Evolutionary conservation across 2,329 filamentous ascomycete species (phyloP).

Genomic region (Pseudogymnoascus sp.): DNA sequence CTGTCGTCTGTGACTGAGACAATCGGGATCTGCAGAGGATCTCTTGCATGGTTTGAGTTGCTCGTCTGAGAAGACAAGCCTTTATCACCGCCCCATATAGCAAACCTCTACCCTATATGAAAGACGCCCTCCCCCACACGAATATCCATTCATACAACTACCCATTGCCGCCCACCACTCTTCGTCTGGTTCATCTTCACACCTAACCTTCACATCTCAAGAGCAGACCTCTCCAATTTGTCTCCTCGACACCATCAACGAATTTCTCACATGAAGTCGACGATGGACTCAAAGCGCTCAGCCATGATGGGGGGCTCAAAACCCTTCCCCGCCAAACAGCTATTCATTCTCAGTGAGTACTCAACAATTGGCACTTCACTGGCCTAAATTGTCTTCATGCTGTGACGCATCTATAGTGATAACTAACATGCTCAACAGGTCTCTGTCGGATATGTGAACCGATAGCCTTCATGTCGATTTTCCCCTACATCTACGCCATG

Average conservation of each 20-base stretch:
- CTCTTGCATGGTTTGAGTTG: background rate
- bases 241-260: background rate
- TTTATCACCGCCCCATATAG: background rate
- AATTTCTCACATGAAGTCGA: constrained; percentile 1
- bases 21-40: background rate
- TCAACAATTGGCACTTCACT: background rate
- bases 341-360: constrained; percentile 42
- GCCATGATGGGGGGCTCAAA: constrained; percentile 25
- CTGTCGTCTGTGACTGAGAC: background rate
- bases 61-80: background rate
- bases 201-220: background rate
- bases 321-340: constrained; percentile 34
- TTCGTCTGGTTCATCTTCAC: background rate
- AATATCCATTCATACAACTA: background rate
- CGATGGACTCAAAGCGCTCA: background rate
- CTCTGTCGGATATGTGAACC: constrained; percentile 95
- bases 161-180: background rate
- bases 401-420: background rate
- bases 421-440: constrained; percentile 41
- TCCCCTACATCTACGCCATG: constrained; percentile 98
- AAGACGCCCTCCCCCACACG: background rate
- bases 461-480: constrained; percentile 99
- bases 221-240: background rate
- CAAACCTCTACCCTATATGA: constrained; percentile 2
- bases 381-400: background rate